Base-by-base conservation (phyloP, 164 flowering plant species). In the Berberis vulgaris region DNA sequence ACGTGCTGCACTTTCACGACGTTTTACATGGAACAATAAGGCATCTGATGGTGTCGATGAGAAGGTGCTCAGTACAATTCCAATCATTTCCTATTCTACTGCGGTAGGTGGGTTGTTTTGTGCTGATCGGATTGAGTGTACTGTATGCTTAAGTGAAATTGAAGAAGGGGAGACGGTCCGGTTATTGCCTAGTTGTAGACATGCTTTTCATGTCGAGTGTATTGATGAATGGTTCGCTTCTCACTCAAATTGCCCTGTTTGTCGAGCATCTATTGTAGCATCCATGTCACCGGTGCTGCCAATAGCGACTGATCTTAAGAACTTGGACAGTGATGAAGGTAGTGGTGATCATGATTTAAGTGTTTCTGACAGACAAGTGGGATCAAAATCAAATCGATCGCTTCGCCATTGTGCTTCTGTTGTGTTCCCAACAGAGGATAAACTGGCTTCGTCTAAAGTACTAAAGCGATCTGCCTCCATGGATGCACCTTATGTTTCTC, bases 91-190 rank as follows among this genome's bases (percentile, higher is more conserved):
- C 4, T 81, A 71, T 69, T 69, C 69, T 1, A 10, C 45, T 2
- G 44, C 43, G 41, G 54, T 67, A 41, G 60, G 26, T 2, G 61
- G 55, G 4, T 26, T 52, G 42, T 71, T 77, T 60, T 67, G 65
- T 2, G 66, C 41, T 6, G 81, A 75, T 59, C 80, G 73, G 10
- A 62, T 13, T 7, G 89, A 84, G 49, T 84, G 89, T 56, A 76
- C 62, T 1, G 76, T 84, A 13, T 84, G 89, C 63, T 59, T 84
- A 7, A 83, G 80, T 4, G 83, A 81, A 10, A 41, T 82, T 26
- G 72, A 81, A 61, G 80, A 81, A 26, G 80, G 80, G 1, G 85
- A 81, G 2, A 43, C 26, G 49, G 78, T 84, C 1, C 74, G 83
- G 0, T 26, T 26, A 67, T 49, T 84, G 67, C 89, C 89, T 2